These are phyloP conservation scores for Lablab purpureus DNA, from an alignment of 306 rosid species.

Conservation along the genomic window DNA sequence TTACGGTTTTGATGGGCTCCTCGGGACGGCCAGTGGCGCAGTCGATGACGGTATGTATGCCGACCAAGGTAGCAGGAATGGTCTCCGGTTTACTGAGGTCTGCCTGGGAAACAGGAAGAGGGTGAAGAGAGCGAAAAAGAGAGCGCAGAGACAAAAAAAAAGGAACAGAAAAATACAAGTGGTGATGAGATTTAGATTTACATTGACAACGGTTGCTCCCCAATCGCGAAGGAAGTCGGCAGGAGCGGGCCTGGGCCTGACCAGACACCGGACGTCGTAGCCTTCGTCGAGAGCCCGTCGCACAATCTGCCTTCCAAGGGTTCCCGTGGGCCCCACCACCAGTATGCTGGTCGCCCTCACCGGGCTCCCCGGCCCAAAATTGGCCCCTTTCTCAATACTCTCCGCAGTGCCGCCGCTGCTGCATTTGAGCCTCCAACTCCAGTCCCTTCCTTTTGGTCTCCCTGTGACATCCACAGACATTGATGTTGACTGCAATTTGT, in stretches of 20 bases:
- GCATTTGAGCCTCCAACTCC: conserved; percentile 35
- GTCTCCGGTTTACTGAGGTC: conserved; percentile 92
- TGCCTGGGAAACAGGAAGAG: conserved; percentile 51
- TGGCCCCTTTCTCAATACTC: conserved; percentile 53
- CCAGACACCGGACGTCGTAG: conserved; percentile 90
- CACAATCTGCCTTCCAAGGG: conserved; percentile 92
- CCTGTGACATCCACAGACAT: not conserved
- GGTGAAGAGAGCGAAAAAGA: not conserved
- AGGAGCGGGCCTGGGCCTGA: conserved; percentile 97
- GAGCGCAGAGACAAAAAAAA: not conserved
- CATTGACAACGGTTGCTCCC: conserved; percentile 97
- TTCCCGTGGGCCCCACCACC: conserved; percentile 89
- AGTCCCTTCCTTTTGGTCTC: not conserved
- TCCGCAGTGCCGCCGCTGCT: conserved; percentile 20
- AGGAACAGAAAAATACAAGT: not conserved
- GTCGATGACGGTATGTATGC: conserved; percentile 86
- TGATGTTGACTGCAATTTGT: not conserved
- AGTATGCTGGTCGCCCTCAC: conserved; percentile 79
- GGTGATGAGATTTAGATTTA: not conserved
- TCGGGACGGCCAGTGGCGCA: conserved; percentile 99
- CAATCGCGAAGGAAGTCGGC: conserved; percentile 97
- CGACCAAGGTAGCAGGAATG: conserved; percentile 93
- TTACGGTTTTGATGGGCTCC: conserved; percentile 87
- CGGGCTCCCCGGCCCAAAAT: conserved; percentile 78
- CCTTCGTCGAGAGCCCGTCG: conserved; percentile 96